Evolutionary conservation across 257 asterid genomes (phyloP).

Genomic region (Plantago ovata): DNA sequence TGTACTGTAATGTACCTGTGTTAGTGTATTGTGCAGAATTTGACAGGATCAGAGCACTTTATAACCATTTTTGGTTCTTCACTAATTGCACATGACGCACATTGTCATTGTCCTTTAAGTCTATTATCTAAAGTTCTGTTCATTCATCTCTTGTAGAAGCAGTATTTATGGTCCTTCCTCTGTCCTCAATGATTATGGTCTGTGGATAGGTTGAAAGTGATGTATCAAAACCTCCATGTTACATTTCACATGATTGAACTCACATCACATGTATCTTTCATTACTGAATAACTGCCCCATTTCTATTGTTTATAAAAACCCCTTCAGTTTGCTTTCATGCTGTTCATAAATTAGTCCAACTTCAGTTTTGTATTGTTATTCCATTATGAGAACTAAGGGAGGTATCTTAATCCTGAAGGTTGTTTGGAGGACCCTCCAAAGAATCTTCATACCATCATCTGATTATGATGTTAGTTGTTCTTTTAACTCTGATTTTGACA

Average conservation of each 20-base stretch:
- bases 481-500: constrained; percentile 11
- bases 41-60: constrained; percentile 18
- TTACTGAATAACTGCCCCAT: constrained; percentile 21
- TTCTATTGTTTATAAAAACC: constrained; percentile 15
- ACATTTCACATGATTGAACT: constrained; percentile 24
- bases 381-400: constrained; percentile 22
- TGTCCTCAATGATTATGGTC: constrained; percentile 18
- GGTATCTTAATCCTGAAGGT: constrained; percentile 25
- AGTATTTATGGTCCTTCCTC: constrained; percentile 4
- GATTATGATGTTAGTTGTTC: neutral
- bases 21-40: constrained; percentile 12
- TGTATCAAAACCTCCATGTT: constrained; percentile 16
- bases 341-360: neutral
- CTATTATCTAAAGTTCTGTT: neutral
- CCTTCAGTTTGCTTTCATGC: neutral
- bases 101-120: neutral
- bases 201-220: constrained; percentile 31
- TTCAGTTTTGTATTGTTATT: neutral
- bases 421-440: constrained; percentile 19
- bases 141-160: constrained; percentile 3
- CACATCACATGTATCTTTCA: constrained; percentile 20
- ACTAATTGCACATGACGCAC: constrained; percentile 2
- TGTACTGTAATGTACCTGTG: constrained; percentile 8
- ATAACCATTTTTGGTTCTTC: constrained; percentile 10
- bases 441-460: constrained; percentile 2